Conservation (phyloP, 1,139 yeast genomes). For the Debaryomyces fabryi region DNA sequence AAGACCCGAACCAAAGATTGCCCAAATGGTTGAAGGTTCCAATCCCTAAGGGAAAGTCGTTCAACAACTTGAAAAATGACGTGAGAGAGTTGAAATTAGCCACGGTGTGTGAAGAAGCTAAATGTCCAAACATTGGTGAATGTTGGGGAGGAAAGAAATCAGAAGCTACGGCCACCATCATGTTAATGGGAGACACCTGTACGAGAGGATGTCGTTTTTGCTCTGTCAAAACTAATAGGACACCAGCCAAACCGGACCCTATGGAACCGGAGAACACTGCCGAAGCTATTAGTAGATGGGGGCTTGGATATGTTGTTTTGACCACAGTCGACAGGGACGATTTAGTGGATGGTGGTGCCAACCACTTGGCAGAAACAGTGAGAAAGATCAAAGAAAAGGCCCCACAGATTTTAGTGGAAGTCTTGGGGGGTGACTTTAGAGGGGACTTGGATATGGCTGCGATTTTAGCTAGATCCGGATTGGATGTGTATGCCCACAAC, state of each 20-base stretch:
- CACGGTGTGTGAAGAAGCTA: conserved; percentile 97
- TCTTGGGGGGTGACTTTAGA: conserved; percentile 91
- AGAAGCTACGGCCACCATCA: conserved; percentile 98
- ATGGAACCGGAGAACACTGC: conserved; percentile 98
- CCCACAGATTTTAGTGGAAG: conserved; percentile 90
- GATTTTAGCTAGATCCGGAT: conserved; percentile 79
- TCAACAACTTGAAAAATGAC: conserved; percentile 78
- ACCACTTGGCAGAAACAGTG: conserved; percentile 89
- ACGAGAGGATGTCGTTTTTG: conserved; percentile 98
- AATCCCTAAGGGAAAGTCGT: conserved; percentile 89
- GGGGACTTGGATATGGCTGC: conserved; percentile 85
- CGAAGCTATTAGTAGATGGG: conserved; percentile 97
- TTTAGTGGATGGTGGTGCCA: conserved; percentile 88
- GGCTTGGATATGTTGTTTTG: conserved; percentile 94
- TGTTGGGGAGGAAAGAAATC: conserved; percentile 99
- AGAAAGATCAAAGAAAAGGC: conserved; percentile 81
- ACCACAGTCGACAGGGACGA: conserved; percentile 99
- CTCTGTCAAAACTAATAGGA: conserved; percentile 89
- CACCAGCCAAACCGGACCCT: conserved; percentile 89
- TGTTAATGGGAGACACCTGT: conserved; percentile 98
- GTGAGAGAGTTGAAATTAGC: conserved; percentile 85
- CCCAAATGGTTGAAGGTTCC: conserved; percentile 96
- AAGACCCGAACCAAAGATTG: conserved; percentile 65
- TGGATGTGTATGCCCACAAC: conserved; percentile 97
- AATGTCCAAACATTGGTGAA: conserved; percentile 98